Conservation (phyloP, 352 stramenopile species). For the Halophytophthora polymorphica region DNA sequence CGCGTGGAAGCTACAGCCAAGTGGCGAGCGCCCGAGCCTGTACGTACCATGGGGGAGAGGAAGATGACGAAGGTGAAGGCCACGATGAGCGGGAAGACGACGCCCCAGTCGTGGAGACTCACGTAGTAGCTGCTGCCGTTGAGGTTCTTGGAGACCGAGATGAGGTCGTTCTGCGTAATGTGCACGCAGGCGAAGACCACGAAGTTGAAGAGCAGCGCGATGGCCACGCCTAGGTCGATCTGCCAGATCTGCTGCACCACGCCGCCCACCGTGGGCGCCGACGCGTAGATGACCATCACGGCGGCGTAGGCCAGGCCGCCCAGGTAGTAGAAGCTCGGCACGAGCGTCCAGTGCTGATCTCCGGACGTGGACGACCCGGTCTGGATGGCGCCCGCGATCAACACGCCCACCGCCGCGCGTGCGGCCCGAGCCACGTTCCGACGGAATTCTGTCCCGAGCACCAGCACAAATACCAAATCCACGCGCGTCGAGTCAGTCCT, state of each 20-base stretch:
- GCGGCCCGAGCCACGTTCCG: slow-evolving; percentile 30
- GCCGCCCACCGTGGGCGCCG: slow-evolving; percentile 52
- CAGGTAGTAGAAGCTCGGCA: slow-evolving; percentile 62
- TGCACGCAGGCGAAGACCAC: slow-evolving; percentile 50
- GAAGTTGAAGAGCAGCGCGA: slow-evolving; percentile 78
- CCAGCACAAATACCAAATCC: slow-evolving; percentile 1
- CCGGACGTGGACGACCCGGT: slow-evolving; percentile 31
- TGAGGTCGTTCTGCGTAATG: slow-evolving; percentile 45
- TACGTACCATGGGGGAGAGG: slow-evolving; percentile 48
- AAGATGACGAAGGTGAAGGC: slow-evolving; percentile 65
- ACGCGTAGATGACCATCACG: slow-evolving; percentile 70
- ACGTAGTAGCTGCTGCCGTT: slow-evolving; percentile 59
- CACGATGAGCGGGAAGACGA: slow-evolving; percentile 52
- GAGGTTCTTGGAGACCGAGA: slow-evolving; percentile 45
- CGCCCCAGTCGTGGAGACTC: slow-evolving; percentile 58
- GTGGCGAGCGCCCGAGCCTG: no score
- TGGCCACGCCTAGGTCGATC: slow-evolving; percentile 60
- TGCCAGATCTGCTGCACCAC: slow-evolving; percentile 69
- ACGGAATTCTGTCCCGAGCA: slow-evolving; percentile 28
- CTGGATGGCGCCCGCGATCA: slow-evolving; percentile 53
- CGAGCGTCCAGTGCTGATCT: slow-evolving; percentile 33
- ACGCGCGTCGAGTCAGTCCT: no score
- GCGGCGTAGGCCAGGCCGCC: slow-evolving; percentile 61
- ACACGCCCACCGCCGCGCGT: slow-evolving; percentile 56
- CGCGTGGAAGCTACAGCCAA: no score